Percentiles rank a stretch among this genome's conserved stretches.
phyloP scores from a whole-genome alignment of 2,329 filamentous ascomycete species.

The Penicillium italicum region DNA sequence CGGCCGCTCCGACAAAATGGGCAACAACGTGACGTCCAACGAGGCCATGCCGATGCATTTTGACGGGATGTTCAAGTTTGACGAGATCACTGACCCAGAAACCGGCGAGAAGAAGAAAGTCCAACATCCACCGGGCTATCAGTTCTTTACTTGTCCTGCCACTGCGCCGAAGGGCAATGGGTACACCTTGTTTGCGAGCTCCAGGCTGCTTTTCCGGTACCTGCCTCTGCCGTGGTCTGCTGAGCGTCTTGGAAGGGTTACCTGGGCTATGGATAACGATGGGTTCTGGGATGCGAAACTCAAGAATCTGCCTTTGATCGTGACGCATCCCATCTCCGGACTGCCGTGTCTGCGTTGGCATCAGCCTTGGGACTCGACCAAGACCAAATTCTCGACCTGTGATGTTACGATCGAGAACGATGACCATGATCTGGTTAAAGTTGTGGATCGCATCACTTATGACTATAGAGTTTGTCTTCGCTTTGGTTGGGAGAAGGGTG shows the following conservation, averaged over 20 bases:
- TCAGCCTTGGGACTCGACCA: conserved; percentile 53
- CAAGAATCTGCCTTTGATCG: conserved; percentile 45
- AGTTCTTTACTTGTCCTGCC: conserved; percentile 49
- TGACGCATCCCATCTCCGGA: conserved; percentile 46
- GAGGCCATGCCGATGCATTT: conserved; percentile 59
- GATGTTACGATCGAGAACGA: conserved; percentile 44
- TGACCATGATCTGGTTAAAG: conserved; percentile 36
- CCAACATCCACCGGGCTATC: conserved; percentile 50
- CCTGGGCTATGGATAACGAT: conserved; percentile 50
- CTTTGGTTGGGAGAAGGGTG: conserved; percentile 54
- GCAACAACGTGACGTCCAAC: conserved; percentile 53
- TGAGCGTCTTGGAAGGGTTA: conserved; percentile 18
- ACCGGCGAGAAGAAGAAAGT: conserved; percentile 43
- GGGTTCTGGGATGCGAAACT: conserved; percentile 48
- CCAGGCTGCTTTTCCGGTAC: conserved; percentile 49
- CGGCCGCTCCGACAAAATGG: conserved; percentile 42
- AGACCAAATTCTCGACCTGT: conserved; percentile 51
- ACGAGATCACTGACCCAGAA: conserved; percentile 36
- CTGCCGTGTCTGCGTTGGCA: conserved; percentile 54
- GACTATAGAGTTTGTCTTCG: conserved; percentile 51
- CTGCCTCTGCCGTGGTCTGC: conserved; percentile 36
- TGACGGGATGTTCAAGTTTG: conserved; percentile 56
- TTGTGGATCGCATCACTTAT: conserved; percentile 46
- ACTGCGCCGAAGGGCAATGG: conserved; percentile 50
- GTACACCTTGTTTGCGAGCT: conserved; percentile 54